These are phyloP conservation scores for Crotalaria pallida DNA, from an alignment of 306 rosid species.

Conservation along the genomic window DNA sequence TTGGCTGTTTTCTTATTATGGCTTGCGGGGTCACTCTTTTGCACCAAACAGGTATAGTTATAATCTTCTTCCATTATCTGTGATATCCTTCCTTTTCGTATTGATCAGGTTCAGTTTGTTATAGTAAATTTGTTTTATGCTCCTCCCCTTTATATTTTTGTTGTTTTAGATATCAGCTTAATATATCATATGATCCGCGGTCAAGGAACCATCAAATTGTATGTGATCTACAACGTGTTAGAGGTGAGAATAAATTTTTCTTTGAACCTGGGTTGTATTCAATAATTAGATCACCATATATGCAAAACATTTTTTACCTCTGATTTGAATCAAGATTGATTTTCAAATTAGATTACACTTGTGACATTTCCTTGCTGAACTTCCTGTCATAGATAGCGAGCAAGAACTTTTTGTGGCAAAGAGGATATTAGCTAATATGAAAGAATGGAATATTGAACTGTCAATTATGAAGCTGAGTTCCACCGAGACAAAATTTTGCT, in stretches of 20 bases:
- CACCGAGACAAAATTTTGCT: background rate
- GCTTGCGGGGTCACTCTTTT: constrained; percentile 76
- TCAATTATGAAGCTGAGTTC: background rate
- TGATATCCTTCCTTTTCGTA: constrained; percentile 1
- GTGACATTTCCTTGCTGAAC: background rate
- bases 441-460: constrained; percentile 4
- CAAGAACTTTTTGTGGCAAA: background rate
- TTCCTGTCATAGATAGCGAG: background rate
- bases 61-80: constrained; percentile 3
- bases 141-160: background rate
- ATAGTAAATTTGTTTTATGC: constrained; percentile 16
- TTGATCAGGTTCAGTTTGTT: background rate
- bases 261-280: background rate
- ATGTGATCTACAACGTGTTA: constrained; percentile 90
- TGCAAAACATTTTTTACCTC: background rate
- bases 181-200: constrained; percentile 99
- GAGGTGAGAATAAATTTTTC: constrained; percentile 58
- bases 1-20: constrained; percentile 81
- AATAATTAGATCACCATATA: background rate
- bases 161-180: constrained; percentile 82
- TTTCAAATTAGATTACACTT: background rate
- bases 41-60: constrained; percentile 63
- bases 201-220: constrained; percentile 90
- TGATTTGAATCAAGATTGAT: background rate
- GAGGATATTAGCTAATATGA: background rate